Conservation (phyloP, 2,329 filamentous ascomycete species). For the Xylariaceae sp. region DNA sequence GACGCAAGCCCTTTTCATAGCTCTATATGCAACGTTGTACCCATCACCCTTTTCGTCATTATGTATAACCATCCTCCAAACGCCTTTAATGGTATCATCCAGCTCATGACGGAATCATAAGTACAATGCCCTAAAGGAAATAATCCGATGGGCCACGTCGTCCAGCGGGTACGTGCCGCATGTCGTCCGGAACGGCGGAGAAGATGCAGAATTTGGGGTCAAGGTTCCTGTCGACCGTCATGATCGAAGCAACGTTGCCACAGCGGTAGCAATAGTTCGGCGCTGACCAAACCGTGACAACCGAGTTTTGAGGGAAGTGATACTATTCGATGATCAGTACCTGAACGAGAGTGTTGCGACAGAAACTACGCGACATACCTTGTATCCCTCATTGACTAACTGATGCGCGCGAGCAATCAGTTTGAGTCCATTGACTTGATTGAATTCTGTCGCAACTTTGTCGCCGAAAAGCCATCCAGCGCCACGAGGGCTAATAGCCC, state of each 20-base stretch:
- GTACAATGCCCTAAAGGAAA: conserved; percentile 49
- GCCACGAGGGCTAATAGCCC: conserved; percentile 87
- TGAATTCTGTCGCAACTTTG: conserved; percentile 95
- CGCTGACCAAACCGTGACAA: conserved; percentile 96
- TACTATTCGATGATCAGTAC: conserved; percentile 51
- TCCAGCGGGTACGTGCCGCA: conserved; percentile 71
- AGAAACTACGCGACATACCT: conserved; percentile 64
- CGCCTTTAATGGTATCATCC: conserved; percentile 30
- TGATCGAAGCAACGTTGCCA: conserved; percentile 94
- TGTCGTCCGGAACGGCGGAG: conserved; percentile 79
- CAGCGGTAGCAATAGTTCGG: conserved; percentile 95
- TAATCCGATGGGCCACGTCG: conserved; percentile 64
- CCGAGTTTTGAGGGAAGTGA: conserved; percentile 90
- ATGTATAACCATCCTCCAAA: conserved; percentile 19
- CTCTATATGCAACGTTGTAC: conserved; percentile 18
- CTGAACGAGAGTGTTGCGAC: conserved; percentile 22
- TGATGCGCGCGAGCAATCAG: conserved; percentile 97
- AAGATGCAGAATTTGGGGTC: conserved; percentile 91
- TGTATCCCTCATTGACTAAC: conserved; percentile 96
- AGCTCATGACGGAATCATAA: conserved; percentile 21
- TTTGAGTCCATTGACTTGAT: conserved; percentile 92
- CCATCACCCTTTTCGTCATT: conserved; percentile 9
- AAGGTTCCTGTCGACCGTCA: conserved; percentile 80
- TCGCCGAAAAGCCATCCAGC: conserved; percentile 98
- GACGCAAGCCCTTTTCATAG: conserved; percentile 8